These are phyloP conservation scores for Boletellus emodensis DNA, from an alignment of 768 basidiomycete genomes.

Conservation along the genomic window DNA sequence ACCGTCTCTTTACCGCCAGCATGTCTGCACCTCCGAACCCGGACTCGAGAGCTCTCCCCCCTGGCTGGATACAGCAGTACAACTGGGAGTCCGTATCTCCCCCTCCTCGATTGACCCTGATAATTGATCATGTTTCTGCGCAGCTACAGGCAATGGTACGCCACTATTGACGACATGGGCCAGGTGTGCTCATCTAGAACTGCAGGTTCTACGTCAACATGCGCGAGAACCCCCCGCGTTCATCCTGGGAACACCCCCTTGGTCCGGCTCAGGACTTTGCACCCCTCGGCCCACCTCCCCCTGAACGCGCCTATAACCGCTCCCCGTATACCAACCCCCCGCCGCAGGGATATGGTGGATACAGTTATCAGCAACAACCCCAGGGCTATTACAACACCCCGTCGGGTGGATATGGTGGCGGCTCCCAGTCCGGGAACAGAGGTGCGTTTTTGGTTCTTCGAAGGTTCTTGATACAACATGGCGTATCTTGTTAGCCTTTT, in stretches of 20 bases:
- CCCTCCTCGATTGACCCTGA: conserved; percentile 21
- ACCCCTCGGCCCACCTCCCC: conserved; percentile 47
- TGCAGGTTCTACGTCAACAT: conserved; percentile 79
- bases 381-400: conserved; percentile 17
- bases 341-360: conserved; percentile 21
- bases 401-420: conserved; percentile 13
- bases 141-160: conserved; percentile 67
- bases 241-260: conserved; percentile 70
- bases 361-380: conserved; percentile 6
- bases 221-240: conserved; percentile 52
- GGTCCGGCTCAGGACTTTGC: conserved; percentile 40
- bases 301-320: conserved; percentile 30
- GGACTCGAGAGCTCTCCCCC: conserved; percentile 60
- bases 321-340: conserved; percentile 29
- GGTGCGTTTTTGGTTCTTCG: conserved; percentile 10
- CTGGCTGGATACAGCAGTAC: conserved; percentile 66
- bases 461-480: neutral
- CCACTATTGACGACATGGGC: conserved; percentile 1
- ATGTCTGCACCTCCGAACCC: conserved; percentile 46
- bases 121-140: conserved; percentile 25
- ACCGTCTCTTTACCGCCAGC: conserved; percentile 14
- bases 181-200: neutral
- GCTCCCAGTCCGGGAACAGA: conserved; percentile 15
- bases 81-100: conserved; percentile 54
- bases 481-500: conserved; percentile 25